Evolutionary conservation across 495 filamentous ascomycete species (phyloP).

Genomic region (Aspergillus sclerotiicarbonarius): DNA sequence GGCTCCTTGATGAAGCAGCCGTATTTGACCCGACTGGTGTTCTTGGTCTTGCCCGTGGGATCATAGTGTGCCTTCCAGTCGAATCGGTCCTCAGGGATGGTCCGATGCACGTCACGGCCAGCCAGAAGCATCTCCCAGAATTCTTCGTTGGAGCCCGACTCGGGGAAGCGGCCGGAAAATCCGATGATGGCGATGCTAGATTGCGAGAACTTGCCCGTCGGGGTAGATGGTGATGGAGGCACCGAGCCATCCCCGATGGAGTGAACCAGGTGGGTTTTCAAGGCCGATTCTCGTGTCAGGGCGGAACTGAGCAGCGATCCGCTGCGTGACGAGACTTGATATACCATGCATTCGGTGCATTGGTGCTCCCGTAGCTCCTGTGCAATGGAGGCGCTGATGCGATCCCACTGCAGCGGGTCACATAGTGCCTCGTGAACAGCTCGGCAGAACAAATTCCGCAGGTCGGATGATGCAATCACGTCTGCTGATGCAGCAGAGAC

Average conservation of each 20-base stretch:
- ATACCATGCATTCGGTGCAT: background rate
- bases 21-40: conserved; percentile 75
- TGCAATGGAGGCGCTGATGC: background rate
- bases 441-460: background rate
- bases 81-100: conserved; percentile 68
- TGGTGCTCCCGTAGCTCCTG: background rate
- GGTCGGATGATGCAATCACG: conserved; percentile 21
- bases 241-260: conserved; percentile 17
- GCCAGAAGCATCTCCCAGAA: conserved; percentile 72
- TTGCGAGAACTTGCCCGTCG: conserved; percentile 32
- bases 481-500: conserved; percentile 57
- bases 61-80: conserved; percentile 75
- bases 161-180: conserved; percentile 72
- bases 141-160: conserved; percentile 59
- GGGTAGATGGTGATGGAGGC: conserved; percentile 31
- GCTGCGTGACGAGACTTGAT: conserved; percentile 1
- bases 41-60: conserved; percentile 70
- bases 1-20: conserved; percentile 86
- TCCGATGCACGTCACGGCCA: conserved; percentile 55
- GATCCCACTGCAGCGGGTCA: background rate
- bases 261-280: background rate
- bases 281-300: background rate
- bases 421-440: background rate
- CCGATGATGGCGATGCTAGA: conserved; percentile 69
- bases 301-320: background rate